phyloP scores from a whole-genome alignment of 108 stramenopile genomes.

The Pseudonitzschia pungens region DNA sequence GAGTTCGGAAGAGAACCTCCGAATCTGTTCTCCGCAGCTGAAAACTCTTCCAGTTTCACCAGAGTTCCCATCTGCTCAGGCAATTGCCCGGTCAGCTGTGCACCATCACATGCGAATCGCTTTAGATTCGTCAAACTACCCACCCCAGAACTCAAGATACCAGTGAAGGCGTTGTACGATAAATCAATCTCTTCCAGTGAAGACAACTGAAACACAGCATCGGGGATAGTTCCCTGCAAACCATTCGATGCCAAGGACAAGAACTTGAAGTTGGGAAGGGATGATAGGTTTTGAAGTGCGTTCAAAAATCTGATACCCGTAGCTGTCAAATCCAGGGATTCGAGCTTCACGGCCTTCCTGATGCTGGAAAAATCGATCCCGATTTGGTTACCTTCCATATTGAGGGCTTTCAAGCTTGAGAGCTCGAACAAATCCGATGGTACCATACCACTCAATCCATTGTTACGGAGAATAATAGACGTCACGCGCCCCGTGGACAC shows the following conservation, averaged over 20 bases:
- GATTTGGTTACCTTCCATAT: constrained; percentile 36
- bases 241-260: constrained; percentile 25
- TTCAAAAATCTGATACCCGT: constrained; percentile 33
- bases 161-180: constrained; percentile 40
- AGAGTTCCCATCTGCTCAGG: constrained; percentile 49
- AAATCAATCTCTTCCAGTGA: constrained; percentile 44
- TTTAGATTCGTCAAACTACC: constrained; percentile 51
- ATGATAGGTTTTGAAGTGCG: constrained; percentile 28
- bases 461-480: constrained; percentile 64
- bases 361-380: constrained; percentile 34
- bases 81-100: constrained; percentile 48
- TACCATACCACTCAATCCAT: constrained; percentile 43
- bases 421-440: constrained; percentile 34
- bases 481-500: constrained; percentile 39
- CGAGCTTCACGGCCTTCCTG: constrained; percentile 31
- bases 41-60: constrained; percentile 25
- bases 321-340: constrained; percentile 31
- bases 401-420: constrained; percentile 23
- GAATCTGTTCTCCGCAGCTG: constrained; percentile 46
- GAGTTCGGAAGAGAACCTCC: constrained; percentile 51
- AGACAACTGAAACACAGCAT: constrained; percentile 30
- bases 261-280: constrained; percentile 18
- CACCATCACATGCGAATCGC: constrained; percentile 48
- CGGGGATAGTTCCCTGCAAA: constrained; percentile 25
- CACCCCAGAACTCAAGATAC: constrained; percentile 43